These are phyloP conservation scores for Scorias spongiosa DNA, from an alignment of 2,329 filamentous ascomycete species.

Conservation along the genomic window DNA sequence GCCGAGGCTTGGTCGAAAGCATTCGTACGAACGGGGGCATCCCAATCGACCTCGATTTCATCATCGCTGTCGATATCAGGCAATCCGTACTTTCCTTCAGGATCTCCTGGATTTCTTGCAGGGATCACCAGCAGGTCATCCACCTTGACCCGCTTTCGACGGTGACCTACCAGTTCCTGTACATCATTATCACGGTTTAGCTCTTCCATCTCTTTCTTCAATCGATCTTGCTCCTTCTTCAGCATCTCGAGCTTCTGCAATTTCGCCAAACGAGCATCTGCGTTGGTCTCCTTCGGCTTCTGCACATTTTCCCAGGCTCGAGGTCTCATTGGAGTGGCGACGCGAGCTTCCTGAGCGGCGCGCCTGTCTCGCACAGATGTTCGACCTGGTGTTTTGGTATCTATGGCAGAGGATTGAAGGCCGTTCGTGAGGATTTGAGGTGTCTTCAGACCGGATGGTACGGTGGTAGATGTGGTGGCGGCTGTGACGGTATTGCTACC, in stretches of 20 bases:
- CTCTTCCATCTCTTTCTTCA: slow-evolving; percentile 10
- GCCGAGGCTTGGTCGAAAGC: neutral
- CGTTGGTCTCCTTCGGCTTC: slow-evolving; percentile 9
- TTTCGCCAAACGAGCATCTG: slow-evolving; percentile 14
- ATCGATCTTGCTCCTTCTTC: slow-evolving; percentile 8
- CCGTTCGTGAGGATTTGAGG: neutral
- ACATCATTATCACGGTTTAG: slow-evolving; percentile 7
- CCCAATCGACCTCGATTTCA: slow-evolving; percentile 19
- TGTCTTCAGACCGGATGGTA: neutral
- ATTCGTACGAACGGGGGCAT: slow-evolving; percentile 1
- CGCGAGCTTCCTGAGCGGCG: neutral
- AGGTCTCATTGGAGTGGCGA: neutral
- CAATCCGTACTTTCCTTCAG: slow-evolving; percentile 15
- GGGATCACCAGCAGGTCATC: slow-evolving; percentile 16
- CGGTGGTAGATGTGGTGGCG: neutral
- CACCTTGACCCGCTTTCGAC: slow-evolving; percentile 18
- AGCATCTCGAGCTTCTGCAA: slow-evolving; percentile 9
- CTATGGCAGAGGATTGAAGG: neutral
- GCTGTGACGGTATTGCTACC: no score
- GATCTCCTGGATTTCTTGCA: slow-evolving; percentile 17
- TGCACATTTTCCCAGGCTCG: neutral
- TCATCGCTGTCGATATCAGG: slow-evolving; percentile 18
- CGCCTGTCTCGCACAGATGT: neutral
- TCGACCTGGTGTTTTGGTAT: neutral
- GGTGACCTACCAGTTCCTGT: slow-evolving; percentile 9